Evolutionary conservation across 2,329 filamentous ascomycete genomes (phyloP).

Genomic region (Neopestalotiopsis clavispora): DNA sequence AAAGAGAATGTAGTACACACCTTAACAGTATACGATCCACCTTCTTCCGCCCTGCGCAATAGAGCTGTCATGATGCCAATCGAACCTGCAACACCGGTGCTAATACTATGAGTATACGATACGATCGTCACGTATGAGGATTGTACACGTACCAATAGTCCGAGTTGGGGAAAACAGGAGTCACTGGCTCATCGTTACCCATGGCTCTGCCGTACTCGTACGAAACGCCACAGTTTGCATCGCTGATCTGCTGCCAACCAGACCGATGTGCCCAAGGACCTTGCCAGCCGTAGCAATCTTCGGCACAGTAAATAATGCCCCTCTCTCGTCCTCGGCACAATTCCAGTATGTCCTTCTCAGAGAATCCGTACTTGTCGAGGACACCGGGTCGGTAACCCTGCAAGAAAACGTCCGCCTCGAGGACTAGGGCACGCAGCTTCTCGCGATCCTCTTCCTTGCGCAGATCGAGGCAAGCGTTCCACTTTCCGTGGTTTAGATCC

Average conservation of each 20-base stretch:
- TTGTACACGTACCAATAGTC: slow-evolving; percentile 30
- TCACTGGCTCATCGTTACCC: slow-evolving; percentile 34
- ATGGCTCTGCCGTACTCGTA: slow-evolving; percentile 50
- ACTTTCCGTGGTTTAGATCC: slow-evolving; percentile 57
- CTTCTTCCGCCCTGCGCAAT: slow-evolving; percentile 40
- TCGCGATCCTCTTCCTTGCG: slow-evolving; percentile 40
- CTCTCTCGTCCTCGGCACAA: slow-evolving; percentile 43
- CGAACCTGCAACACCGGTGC: slow-evolving; percentile 47
- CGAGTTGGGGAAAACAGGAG: slow-evolving; percentile 36
- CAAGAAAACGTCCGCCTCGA: slow-evolving; percentile 54
- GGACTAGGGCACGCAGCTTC: slow-evolving; percentile 45
- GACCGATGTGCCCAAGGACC: slow-evolving; percentile 50
- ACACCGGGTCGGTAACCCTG: slow-evolving; percentile 54
- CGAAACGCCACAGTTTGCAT: slow-evolving; percentile 51
- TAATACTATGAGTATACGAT: slow-evolving; percentile 17
- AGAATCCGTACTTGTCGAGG: slow-evolving; percentile 52
- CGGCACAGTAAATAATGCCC: slow-evolving; percentile 51
- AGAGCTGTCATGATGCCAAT: slow-evolving; percentile 47
- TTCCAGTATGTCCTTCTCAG: slow-evolving; percentile 43
- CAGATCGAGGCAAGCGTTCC: slow-evolving; percentile 50
- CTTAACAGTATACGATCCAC: slow-evolving; percentile 29
- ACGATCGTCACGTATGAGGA: background rate
- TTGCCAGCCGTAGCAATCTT: slow-evolving; percentile 60
- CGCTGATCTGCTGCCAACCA: slow-evolving; percentile 60
- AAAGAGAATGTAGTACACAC: background rate